A percentile compares a stretch with the other conserved stretches of the same genome.
phyloP scores from a whole-genome alignment of 2,329 filamentous ascomycete genomes.

The Pseudogymnoascus sp. region DNA sequence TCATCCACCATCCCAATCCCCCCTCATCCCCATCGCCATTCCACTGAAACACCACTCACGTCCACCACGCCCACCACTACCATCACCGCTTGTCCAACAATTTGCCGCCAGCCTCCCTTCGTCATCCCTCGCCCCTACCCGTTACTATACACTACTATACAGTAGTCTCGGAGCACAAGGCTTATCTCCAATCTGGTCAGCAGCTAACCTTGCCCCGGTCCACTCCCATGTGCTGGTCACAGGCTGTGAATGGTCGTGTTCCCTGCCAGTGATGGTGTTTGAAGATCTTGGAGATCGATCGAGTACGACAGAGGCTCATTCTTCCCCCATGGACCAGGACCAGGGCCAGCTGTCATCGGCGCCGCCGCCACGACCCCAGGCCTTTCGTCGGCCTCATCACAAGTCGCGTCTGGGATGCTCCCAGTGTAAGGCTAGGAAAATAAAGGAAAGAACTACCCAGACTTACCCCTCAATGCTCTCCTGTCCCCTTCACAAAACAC shows the following conservation, averaged over 20 bases:
- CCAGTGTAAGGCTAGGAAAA: constrained; percentile 19
- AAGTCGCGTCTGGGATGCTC: constrained; percentile 18
- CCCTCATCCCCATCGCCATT: constrained; percentile 1
- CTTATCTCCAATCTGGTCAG: not conserved
- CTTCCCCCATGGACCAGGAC: not conserved
- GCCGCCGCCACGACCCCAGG: not conserved
- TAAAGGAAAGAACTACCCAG: constrained; percentile 9
- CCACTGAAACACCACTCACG: constrained; percentile 2
- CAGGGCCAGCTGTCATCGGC: not conserved
- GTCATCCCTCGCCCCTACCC: not conserved
- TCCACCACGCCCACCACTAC: not conserved
- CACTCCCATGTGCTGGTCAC: not conserved
- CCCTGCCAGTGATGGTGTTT: not conserved
- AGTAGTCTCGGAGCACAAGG: constrained; percentile 2
- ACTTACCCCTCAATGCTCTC: too few relatives aligned
- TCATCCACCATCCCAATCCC: not conserved
- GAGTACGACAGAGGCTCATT: not conserved
- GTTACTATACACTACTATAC: not conserved
- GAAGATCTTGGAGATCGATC: constrained; percentile 2
- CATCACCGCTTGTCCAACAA: not conserved
- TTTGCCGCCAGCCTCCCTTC: constrained; percentile 2
- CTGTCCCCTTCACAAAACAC: too few relatives aligned
- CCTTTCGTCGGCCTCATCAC: constrained; percentile 15
- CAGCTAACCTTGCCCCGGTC: not conserved
- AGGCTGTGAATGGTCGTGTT: not conserved